These are phyloP conservation scores for Schoenoplectus tabernaemontani DNA, from an alignment of 202 grass and related monocot species.

Conservation along the genomic window DNA sequence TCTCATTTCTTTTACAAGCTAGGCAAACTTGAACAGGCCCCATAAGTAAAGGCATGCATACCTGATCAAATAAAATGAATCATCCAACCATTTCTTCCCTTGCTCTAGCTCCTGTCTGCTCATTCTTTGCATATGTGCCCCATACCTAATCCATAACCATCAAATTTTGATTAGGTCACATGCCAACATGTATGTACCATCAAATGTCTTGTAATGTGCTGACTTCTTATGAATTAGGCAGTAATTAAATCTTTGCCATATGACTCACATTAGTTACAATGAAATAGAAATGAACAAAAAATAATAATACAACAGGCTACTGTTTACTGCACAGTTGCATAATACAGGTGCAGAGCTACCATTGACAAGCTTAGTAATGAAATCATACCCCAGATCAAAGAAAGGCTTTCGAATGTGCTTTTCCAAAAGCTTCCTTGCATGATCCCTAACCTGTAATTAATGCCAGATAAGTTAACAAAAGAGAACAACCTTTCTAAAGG, in stretches of 20 bases:
- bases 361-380: slow-evolving; percentile 12
- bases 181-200: not conserved
- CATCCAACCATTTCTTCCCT: slow-evolving; percentile 79
- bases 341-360: not conserved
- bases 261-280: slow-evolving; percentile 3
- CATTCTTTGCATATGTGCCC: slow-evolving; percentile 52
- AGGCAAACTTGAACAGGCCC: too few relatives aligned
- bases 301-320: not conserved
- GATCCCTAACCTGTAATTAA: slow-evolving; percentile 71
- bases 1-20: too few relatives aligned
- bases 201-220: not conserved
- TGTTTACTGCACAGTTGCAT: not conserved
- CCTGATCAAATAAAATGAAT: slow-evolving; percentile 87
- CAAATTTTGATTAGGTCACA: slow-evolving; percentile 24
- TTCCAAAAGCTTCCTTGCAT: slow-evolving; percentile 94
- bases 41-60: slow-evolving; percentile 22
- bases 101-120: slow-evolving; percentile 48
- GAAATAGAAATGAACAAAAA: not conserved
- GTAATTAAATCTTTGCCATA: not conserved
- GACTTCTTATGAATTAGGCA: not conserved
- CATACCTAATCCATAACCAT: slow-evolving; percentile 41
- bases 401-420: slow-evolving; percentile 81
- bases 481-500: not conserved
- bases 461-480: not conserved
- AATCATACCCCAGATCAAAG: slow-evolving; percentile 45